Conservation (phyloP, 1,284 basidiomycete genomes). For the Takashimella tepidaria region DNA sequence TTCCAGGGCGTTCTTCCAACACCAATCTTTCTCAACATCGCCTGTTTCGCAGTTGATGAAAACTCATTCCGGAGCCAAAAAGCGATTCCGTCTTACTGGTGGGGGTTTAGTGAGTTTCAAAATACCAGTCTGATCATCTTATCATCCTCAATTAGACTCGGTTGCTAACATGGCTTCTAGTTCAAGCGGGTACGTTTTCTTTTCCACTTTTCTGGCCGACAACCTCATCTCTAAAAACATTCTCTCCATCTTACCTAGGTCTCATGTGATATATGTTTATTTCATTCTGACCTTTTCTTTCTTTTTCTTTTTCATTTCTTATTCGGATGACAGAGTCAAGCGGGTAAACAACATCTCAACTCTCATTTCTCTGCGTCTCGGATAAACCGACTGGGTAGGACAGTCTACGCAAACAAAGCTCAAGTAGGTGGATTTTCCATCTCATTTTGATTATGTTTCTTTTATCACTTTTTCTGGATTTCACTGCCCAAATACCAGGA, state of each 20-base stretch:
- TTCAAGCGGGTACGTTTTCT: slow-evolving; percentile 26
- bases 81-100: slow-evolving; percentile 34
- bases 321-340: slow-evolving; percentile 20
- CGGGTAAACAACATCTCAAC: slow-evolving; percentile 39
- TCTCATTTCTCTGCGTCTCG: slow-evolving; percentile 28
- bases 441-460: background rate
- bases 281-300: too few relatives aligned
- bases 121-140: too few relatives aligned
- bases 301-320: too few relatives aligned
- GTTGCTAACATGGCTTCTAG: slow-evolving; percentile 16
- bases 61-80: slow-evolving; percentile 35
- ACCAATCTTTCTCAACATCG: slow-evolving; percentile 8
- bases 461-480: background rate
- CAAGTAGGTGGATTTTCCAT: slow-evolving; percentile 20
- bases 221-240: background rate
- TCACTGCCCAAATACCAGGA: background rate
- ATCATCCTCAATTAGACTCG: too few relatives aligned
- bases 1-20: background rate
- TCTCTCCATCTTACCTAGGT: background rate
- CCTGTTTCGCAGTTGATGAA: slow-evolving; percentile 23
- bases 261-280: too few relatives aligned
- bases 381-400: slow-evolving; percentile 34
- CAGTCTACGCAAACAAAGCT: slow-evolving; percentile 29
- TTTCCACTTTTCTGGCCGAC: too few relatives aligned
- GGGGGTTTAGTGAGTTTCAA: slow-evolving; percentile 31